Conservation (phyloP, 2,329 filamentous ascomycete species). For the Aspergillus ibericus region DNA sequence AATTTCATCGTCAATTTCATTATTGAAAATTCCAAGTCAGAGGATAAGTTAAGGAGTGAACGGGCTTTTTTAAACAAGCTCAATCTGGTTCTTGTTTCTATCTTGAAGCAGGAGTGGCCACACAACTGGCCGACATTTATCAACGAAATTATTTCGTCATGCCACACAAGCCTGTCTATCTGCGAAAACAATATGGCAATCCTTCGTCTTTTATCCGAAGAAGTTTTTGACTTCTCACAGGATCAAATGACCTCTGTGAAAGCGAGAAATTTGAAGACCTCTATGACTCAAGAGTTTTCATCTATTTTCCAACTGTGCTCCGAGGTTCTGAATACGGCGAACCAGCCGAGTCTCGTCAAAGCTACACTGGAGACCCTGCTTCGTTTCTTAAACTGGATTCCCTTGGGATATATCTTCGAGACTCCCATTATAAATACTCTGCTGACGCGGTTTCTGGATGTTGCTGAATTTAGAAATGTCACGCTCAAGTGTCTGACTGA, state of each 20-base stretch:
- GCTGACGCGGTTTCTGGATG: constrained; percentile 85
- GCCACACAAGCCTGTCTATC: constrained; percentile 90
- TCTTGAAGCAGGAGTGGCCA: constrained; percentile 99
- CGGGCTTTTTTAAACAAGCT: constrained; percentile 95
- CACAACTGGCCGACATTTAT: constrained; percentile 99
- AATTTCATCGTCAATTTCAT: constrained; percentile 99
- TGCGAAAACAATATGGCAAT: constrained; percentile 99
- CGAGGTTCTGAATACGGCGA: constrained; percentile 87
- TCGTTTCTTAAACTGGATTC: constrained; percentile 98
- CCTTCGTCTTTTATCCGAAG: constrained; percentile 88
- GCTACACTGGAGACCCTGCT: constrained; percentile 95
- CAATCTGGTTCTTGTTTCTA: constrained; percentile 93
- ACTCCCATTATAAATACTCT: constrained; percentile 94
- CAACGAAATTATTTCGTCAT: constrained; percentile 97
- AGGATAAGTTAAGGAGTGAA: constrained; percentile 81
- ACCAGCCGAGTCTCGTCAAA: constrained; percentile 84
- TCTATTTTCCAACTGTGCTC: constrained; percentile 97
- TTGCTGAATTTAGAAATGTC: constrained; percentile 93
- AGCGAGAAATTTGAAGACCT: constrained; percentile 93
- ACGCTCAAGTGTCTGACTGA: constrained; percentile 96
- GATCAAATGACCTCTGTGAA: constrained; percentile 99
- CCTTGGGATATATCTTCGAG: constrained; percentile 97
- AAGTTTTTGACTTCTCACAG: constrained; percentile 98
- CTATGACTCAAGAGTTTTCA: constrained; percentile 98
- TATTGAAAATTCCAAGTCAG: constrained; percentile 85